phyloP scores from a whole-genome alignment of 2,329 filamentous ascomycete genomes.

The Fusarium fujikuroi region DNA sequence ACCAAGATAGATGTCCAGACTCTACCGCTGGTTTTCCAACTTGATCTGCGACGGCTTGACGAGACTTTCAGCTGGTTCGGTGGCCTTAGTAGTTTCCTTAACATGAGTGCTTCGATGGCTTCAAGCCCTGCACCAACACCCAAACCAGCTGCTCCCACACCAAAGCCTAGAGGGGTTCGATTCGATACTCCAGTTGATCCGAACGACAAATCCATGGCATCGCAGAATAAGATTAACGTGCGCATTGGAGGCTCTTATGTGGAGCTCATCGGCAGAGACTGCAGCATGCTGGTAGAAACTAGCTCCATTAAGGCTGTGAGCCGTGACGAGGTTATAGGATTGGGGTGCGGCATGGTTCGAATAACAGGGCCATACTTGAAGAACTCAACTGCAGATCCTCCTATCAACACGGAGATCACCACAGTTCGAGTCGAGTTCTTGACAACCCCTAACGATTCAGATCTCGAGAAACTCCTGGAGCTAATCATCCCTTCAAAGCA shows the following conservation, averaged over 20 bases:
- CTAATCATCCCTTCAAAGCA: slow-evolving; percentile 92
- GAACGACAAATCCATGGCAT: slow-evolving; percentile 57
- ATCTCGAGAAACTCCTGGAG: slow-evolving; percentile 83
- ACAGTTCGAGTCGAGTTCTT: slow-evolving; percentile 80
- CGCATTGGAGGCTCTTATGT: slow-evolving; percentile 81
- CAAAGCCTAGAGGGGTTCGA: slow-evolving; percentile 66
- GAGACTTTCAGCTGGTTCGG: slow-evolving; percentile 91
- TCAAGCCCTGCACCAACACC: slow-evolving; percentile 70
- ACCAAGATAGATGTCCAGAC: slow-evolving; percentile 75
- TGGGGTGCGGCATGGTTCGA: slow-evolving; percentile 80
- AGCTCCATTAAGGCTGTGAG: slow-evolving; percentile 85
- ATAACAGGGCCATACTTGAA: slow-evolving; percentile 76
- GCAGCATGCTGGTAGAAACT: slow-evolving; percentile 77
- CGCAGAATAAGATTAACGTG: slow-evolving; percentile 76
- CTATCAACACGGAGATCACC: slow-evolving; percentile 70
- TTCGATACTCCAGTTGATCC: slow-evolving; percentile 65
- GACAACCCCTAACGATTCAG: slow-evolving; percentile 76
- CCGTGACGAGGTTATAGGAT: slow-evolving; percentile 75
- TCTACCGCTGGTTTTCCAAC: slow-evolving; percentile 76
- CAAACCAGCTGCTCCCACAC: slow-evolving; percentile 51
- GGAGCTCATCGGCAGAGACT: slow-evolving; percentile 80
- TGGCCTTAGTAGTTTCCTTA: slow-evolving; percentile 89
- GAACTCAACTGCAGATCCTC: slow-evolving; percentile 63
- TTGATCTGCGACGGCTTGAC: slow-evolving; percentile 85
- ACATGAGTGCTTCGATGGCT: slow-evolving; percentile 85